Evolutionary conservation across 352 stramenopile genomes (phyloP), one percentile per base, ranked within the genome.

Genomic region (Phytopythium aichiense): DNA sequence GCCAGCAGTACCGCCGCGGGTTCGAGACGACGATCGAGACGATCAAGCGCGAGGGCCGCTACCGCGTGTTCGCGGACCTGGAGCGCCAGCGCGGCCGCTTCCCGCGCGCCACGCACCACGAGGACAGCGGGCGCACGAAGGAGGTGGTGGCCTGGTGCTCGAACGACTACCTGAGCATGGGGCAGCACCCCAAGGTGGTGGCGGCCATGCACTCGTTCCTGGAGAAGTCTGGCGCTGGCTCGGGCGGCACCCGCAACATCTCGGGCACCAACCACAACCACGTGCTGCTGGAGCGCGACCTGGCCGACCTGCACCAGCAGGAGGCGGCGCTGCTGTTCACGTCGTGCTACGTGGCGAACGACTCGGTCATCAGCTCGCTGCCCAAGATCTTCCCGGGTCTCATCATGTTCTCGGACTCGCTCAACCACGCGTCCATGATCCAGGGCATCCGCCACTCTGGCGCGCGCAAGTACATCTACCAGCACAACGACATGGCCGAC

Each of bases 401-500:
- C 12, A 77, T 95, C 67, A 95, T 96, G 79, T 90, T 96, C 67
- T 95, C 83, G 1, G 91, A 98, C 78, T 77, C 70, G 42, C 68
- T 97, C 31, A 98, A 98, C 74, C 92, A 98, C 71, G 90, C 91
- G 60, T 91, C 79, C 1, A 95, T 95, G 84, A 95, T 95, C 56
- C 68, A 93, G 42, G 87, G 87, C 56, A 92, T 95, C 64, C 83
- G 84, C 38, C 76, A 92, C 83, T 88, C 76, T 53, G 64, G 79
- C 45, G 83, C 82, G 25, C 79, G 88, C 60, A 94, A 94, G 71
- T 87, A 81, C 62, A 84, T 94, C 31, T 95, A 94, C 81, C 81
- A 92, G 61, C 87, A 95, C 79, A 95, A 94, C 67, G 72, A 93
- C 73, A 83, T 86, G 58, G 74, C 69, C 50, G 83, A 92, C 58